Evolutionary conservation across 352 stramenopile species (phyloP).

Genomic region (Globisporangium camurandrum): DNA sequence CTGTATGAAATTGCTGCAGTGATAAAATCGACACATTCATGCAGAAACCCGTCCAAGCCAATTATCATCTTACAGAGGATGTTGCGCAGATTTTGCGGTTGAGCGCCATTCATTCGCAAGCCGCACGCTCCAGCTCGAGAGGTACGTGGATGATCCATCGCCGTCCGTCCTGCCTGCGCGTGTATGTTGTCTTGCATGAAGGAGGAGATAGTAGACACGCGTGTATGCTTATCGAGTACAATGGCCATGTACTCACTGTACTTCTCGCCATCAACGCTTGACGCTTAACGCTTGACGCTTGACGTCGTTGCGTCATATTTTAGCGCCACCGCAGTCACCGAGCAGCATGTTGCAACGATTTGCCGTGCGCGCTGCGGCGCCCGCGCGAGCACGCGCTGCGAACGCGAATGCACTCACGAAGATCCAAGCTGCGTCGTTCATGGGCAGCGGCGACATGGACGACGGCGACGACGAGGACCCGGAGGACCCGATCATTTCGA

Average conservation of each 20-base stretch:
- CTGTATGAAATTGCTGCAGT: too few relatives aligned
- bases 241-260: background rate
- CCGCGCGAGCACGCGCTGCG: slow-evolving; percentile 14
- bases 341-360: slow-evolving; percentile 60
- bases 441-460: slow-evolving; percentile 37
- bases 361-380: slow-evolving; percentile 27
- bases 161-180: background rate
- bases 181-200: background rate
- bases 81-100: too few relatives aligned
- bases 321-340: background rate
- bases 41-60: too few relatives aligned
- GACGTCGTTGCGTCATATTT: too few relatives aligned
- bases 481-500: slow-evolving; percentile 62
- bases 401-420: slow-evolving; percentile 13
- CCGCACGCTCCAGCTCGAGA: background rate
- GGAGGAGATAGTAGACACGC: background rate
- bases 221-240: background rate
- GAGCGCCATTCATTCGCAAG: background rate
- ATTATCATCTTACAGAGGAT: too few relatives aligned
- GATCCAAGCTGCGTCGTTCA: slow-evolving; percentile 35
- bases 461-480: slow-evolving; percentile 64
- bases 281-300: too few relatives aligned
- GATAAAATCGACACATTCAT: too few relatives aligned
- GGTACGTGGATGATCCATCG: background rate
- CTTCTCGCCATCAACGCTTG: too few relatives aligned